Evolutionary conservation across 345 rosid genomes (phyloP).

Genomic region (Acer yangbiense): DNA sequence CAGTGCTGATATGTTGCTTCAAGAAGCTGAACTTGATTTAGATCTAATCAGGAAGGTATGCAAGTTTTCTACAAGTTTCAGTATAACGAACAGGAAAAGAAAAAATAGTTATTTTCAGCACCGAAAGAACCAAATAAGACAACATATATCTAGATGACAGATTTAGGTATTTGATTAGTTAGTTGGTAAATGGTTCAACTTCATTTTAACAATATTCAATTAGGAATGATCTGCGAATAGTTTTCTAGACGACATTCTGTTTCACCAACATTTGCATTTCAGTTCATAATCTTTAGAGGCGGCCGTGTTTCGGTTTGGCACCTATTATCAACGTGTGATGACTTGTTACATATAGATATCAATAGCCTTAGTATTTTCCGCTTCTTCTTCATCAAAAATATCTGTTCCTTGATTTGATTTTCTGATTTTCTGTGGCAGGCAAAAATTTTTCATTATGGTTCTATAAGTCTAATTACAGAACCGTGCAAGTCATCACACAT

Average conservation of each 20-base stretch:
- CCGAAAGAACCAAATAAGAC: neutral
- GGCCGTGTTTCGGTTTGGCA: neutral
- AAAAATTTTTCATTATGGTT: constrained; percentile 89
- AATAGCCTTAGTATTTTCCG: neutral
- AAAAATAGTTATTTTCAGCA: neutral
- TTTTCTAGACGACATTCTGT: neutral
- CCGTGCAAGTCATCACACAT: constrained; percentile 95
- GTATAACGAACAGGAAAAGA: constrained; percentile 10
- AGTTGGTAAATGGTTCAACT: neutral
- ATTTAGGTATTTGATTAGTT: too few species aligned
- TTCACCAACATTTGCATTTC: neutral
- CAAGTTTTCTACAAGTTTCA: neutral
- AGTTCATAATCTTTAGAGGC: neutral
- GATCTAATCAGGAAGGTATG: constrained; percentile 80
- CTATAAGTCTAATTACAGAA: constrained; percentile 96
- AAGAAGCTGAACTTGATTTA: constrained; percentile 79
- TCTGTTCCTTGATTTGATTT: neutral
- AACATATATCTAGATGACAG: too few species aligned
- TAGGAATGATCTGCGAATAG: neutral
- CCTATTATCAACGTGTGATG: neutral
- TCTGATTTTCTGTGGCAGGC: constrained; percentile 52
- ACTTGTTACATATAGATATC: neutral
- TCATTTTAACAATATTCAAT: neutral
- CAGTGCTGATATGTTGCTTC: constrained; percentile 93
- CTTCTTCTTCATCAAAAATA: too few species aligned